A percentile compares a stretch with the other conserved stretches of the same genome.
phyloP scores from a whole-genome alignment of 805 yeast species.

The Pichia scutulata region DNA sequence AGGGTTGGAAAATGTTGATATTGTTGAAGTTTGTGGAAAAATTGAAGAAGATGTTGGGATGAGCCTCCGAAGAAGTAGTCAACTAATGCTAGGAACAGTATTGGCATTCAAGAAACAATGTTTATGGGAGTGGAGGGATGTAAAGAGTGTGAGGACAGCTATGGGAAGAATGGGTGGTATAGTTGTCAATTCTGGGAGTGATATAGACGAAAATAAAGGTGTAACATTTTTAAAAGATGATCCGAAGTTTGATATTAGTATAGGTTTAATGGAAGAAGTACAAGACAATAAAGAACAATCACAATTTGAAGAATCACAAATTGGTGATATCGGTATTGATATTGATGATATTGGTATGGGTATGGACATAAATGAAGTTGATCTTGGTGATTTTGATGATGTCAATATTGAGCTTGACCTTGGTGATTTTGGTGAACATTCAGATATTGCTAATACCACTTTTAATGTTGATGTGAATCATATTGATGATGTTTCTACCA shows the following conservation, averaged over 20 bases:
- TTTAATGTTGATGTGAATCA: neutral
- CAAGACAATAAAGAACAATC: neutral
- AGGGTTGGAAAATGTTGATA: conserved; percentile 30
- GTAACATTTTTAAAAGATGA: conserved; percentile 27
- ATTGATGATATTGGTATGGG: neutral
- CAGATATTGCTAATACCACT: neutral
- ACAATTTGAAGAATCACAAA: neutral
- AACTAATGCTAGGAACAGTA: conserved; percentile 41
- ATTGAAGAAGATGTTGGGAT: conserved; percentile 14
- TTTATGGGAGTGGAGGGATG: conserved; percentile 9
- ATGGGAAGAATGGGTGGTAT: conserved; percentile 16
- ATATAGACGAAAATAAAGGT: neutral
- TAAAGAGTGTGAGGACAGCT: conserved; percentile 28
- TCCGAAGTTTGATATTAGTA: conserved; percentile 24
- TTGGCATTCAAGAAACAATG: conserved; percentile 40
- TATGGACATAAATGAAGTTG: neutral
- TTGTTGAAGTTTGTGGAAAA: conserved; percentile 34
- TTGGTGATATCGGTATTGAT: neutral
- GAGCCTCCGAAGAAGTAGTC: conserved; percentile 32
- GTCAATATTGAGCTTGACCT: neutral
- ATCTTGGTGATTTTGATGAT: neutral
- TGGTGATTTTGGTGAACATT: neutral
- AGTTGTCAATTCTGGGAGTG: neutral
- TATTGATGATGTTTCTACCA: neutral
- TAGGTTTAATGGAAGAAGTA: conserved; percentile 3